Base-by-base conservation (phyloP, 2,329 filamentous ascomycete genomes). In the Xylariaceae sp. region DNA sequence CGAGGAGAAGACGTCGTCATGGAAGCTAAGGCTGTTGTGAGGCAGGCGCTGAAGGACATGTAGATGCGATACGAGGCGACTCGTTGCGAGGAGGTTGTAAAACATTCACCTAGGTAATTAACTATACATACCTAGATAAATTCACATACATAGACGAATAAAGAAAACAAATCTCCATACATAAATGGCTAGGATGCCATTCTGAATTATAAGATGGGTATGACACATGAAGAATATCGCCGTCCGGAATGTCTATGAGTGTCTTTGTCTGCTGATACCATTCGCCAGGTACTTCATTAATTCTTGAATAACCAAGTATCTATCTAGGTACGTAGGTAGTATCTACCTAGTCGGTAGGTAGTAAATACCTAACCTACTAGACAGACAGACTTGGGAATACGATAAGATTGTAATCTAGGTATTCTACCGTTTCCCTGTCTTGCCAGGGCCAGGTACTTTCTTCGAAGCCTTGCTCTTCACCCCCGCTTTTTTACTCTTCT, bases 1-100 rank as follows among this genome's bases (percentile, higher is more conserved):
- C 80, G 79, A 8, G 89, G 89, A 0, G 75, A 77, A 31, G 89
- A 94, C 72, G 86, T 89, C 6, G 75, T 82, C 53, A 75, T 75
- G 0, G 85, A 88, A 68, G 84, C 86, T 2, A 76, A 84, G 51
- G 80, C 76, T 11, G 77, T 91, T 55, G 81, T 90, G 3, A 77
- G 78, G 68, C 74, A 78, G 57, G 78, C 78, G 32, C 63, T 83
- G 64, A 70, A 65, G 54, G 72, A 76, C 37, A 71, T 79, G 68
- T 70, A 58, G 11, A 26, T 46, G n/a, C 29, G 29, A 6, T 9
- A 49, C 34, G 34, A 3, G 31, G 12, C n/a, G 6, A 27, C 5
- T 44, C 19, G 19, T 19, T 19, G 19, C 0, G 27, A 3, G 42
- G 7, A 2, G 42, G 8, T 44, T 44, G 4, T 43, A 19, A 4